Conservation (phyloP, 331 rosid species). For the Malus hybrid region DNA sequence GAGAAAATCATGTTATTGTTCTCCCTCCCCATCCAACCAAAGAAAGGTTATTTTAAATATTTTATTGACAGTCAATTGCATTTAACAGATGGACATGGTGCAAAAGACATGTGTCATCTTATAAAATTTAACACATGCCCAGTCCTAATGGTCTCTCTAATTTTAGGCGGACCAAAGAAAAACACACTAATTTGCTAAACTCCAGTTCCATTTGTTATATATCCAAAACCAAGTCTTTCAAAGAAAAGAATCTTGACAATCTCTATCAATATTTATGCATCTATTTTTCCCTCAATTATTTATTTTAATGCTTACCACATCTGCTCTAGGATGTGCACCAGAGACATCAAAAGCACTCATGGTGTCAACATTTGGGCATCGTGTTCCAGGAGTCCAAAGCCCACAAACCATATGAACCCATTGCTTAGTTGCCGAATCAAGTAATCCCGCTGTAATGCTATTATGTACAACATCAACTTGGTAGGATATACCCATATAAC, state of each 20-base stretch:
- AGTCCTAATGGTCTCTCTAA: not conserved
- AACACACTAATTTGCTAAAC: not conserved
- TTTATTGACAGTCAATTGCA: not conserved
- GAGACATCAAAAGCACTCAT: slow-evolving; percentile 76
- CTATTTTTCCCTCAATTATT: not conserved
- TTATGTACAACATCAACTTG: slow-evolving; percentile 11
- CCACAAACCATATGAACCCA: slow-evolving; percentile 84
- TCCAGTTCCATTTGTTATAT: not conserved
- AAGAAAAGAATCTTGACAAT: not conserved
- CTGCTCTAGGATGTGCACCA: slow-evolving; percentile 35
- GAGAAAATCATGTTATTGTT: not conserved
- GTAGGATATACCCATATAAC: slow-evolving; percentile 15
- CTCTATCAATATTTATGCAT: not conserved
- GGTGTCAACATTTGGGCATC: slow-evolving; percentile 64
- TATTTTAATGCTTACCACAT: slow-evolving; percentile 29
- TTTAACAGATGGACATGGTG: not conserved
- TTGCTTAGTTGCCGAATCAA: slow-evolving; percentile 52
- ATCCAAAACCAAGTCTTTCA: not conserved
- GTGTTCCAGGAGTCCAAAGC: slow-evolving; percentile 73
- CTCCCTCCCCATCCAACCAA: not conserved
- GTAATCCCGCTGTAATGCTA: slow-evolving; percentile 45
- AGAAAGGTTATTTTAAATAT: not conserved
- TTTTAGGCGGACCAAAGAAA: not conserved
- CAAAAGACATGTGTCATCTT: not conserved
- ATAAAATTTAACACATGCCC: not conserved